Base-by-base conservation (phyloP, 129 eudicot genomes). In the Apium graveolens region DNA sequence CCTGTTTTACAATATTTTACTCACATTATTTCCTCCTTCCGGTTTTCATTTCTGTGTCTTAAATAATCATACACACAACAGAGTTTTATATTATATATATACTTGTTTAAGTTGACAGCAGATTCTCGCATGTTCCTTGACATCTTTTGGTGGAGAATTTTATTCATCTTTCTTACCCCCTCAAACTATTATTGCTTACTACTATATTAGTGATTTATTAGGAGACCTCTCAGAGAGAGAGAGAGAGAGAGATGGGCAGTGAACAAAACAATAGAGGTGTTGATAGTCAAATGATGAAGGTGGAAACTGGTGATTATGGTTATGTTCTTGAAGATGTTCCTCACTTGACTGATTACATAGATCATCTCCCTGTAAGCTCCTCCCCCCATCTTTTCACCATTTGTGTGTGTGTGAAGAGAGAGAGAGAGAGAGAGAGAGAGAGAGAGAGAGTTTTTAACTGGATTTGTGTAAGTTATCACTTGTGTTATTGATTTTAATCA, bases 311-410 rank as follows among this genome's bases (percentile, higher is more conserved):
- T 51, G 90, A 88, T 21, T 84, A 73, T 80, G 98, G 98, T 11
- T 94, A 85, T 78, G 90, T 94, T 24, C 98, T 94, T 84, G 90
- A 94, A 83, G 98, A 94, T 81, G 97, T 94, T 76, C 98, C 98
- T 91, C 98, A 94, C 85, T 76, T 91, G 73, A 85, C 88, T 66
- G 98, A 94, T 83, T 94, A 94, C 87, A 89, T 94, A 74, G 76
- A 90, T 53, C 38, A 89, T 85, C 97, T 94, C 16, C 86, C 88
- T 68, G 98, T 93, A 87, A 13, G 55, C 60, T 4, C n/a, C 65
- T 9, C 65, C 31, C 26, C 31, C 26, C 31, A 7, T 6, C 14
- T 10, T 3, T 11, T 60, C 34, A 6, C 27, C 7, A 24, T 18
- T 16, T 49, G 24, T 42, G 24, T 53, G 62, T 53, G 62, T 53